These are phyloP conservation scores for Cryphonectria parasitica DNA, from an alignment of 2,329 filamentous ascomycete species.

Conservation along the genomic window DNA sequence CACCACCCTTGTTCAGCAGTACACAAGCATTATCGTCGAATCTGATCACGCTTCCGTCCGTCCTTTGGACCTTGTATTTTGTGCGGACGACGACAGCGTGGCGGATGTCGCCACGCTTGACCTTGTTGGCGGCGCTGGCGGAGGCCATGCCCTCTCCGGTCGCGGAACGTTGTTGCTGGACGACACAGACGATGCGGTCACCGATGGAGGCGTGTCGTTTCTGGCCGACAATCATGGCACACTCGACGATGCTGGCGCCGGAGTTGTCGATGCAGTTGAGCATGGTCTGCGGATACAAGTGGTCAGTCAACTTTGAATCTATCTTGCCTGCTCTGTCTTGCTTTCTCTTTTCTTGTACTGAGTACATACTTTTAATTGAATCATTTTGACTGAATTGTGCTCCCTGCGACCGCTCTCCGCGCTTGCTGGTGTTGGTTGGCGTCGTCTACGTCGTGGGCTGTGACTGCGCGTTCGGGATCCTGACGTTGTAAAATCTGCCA, in stretches of 20 bases:
- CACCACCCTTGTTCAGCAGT: conserved; percentile 93
- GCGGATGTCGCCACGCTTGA: conserved; percentile 92
- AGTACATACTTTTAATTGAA: conserved; percentile 76
- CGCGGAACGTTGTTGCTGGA: conserved; percentile 91
- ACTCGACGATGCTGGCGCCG: conserved; percentile 95
- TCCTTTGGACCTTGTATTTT: conserved; percentile 81
- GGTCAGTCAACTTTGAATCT: not conserved
- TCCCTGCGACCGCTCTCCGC: conserved; percentile 28
- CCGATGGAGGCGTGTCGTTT: conserved; percentile 88
- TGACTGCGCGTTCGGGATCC: not conserved
- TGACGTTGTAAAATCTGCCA: conserved; percentile 23
- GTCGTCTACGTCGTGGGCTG: conserved; percentile 6
- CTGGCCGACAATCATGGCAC: conserved; percentile 88
- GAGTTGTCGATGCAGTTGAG: conserved; percentile 99
- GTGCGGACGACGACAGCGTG: conserved; percentile 96
- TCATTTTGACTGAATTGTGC: conserved; percentile 66
- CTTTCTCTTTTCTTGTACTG: not conserved
- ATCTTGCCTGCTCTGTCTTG: not conserved
- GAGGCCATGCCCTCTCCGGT: conserved; percentile 69
- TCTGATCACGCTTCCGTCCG: conserved; percentile 85
- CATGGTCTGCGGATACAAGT: conserved; percentile 68
- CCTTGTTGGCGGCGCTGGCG: conserved; percentile 81
- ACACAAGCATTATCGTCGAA: conserved; percentile 99
- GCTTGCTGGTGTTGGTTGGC: conserved; percentile 14
- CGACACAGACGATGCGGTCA: conserved; percentile 95